Percentiles rank a stretch among this genome's conserved stretches.
These are phyloP conservation scores for Penicillium sp. DNA, from an alignment of 2,329 filamentous ascomycete species.

Conservation along the genomic window DNA sequence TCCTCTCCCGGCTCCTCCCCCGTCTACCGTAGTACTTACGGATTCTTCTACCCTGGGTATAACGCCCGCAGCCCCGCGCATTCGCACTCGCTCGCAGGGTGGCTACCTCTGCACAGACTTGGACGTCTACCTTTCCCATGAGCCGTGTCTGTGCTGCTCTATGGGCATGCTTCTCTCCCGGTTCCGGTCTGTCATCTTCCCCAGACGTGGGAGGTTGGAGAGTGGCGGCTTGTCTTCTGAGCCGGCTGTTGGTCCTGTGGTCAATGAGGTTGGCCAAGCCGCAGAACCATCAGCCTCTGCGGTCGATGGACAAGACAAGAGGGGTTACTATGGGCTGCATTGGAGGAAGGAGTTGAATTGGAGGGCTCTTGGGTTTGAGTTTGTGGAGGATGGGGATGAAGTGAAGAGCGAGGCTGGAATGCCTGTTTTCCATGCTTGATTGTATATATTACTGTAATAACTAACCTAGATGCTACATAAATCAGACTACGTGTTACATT, in stretches of 20 bases:
- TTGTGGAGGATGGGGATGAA: slow-evolving; percentile 30
- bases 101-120: slow-evolving; percentile 93
- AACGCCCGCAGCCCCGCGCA: slow-evolving; percentile 53
- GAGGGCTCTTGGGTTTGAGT: slow-evolving; percentile 49
- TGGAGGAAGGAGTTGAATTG: slow-evolving; percentile 60
- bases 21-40: slow-evolving; percentile 2
- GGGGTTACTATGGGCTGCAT: slow-evolving; percentile 57
- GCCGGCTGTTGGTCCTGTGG: slow-evolving; percentile 27
- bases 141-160: slow-evolving; percentile 93
- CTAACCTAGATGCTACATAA: not conserved
- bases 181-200: slow-evolving; percentile 80
- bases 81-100: slow-evolving; percentile 69
- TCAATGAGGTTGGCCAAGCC: slow-evolving; percentile 10
- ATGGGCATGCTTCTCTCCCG: slow-evolving; percentile 95
- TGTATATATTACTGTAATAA: not conserved
- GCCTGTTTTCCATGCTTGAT: slow-evolving; percentile 6
- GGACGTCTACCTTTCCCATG: slow-evolving; percentile 91
- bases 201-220: slow-evolving; percentile 62
- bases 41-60: not conserved
- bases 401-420: not conserved
- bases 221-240: slow-evolving; percentile 84
- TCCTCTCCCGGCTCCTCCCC: slow-evolving; percentile 15
- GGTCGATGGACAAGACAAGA: not conserved
- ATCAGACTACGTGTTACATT: too few species aligned
- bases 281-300: not conserved